phyloP scores from a whole-genome alignment of 768 basidiomycete species.

The Russula griseocarnosa region DNA sequence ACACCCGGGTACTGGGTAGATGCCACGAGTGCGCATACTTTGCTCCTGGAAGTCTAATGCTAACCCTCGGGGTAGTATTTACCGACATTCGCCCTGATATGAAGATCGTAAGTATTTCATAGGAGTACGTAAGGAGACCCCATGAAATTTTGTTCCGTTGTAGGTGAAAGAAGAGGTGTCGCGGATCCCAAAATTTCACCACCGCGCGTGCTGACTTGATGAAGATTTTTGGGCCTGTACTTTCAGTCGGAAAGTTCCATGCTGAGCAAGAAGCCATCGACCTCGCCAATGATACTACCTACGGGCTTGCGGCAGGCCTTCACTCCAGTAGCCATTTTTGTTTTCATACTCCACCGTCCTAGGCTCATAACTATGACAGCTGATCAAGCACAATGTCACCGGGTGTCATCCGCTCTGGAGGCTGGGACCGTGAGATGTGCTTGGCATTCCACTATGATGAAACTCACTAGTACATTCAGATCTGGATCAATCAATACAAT shows the following conservation, averaged over 20 bases:
- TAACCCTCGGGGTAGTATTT: constrained; percentile 55
- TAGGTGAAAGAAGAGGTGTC: constrained; percentile 68
- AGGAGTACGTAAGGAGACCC: constrained; percentile 3
- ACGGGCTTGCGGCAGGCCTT: constrained; percentile 89
- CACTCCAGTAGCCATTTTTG: constrained; percentile 62
- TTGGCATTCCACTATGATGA: constrained; percentile 2
- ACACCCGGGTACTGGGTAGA: constrained; percentile 85
- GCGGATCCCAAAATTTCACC: neutral
- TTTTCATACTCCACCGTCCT: constrained; percentile 1
- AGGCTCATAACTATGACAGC: constrained; percentile 37
- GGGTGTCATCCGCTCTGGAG: constrained; percentile 79
- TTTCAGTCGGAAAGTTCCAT: constrained; percentile 75
- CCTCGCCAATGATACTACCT: constrained; percentile 83
- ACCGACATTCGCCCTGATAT: constrained; percentile 73
- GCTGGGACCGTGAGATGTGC: constrained; percentile 70
- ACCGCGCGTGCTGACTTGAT: neutral
- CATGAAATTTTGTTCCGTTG: neutral
- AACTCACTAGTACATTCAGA: constrained; percentile 39
- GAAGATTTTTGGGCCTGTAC: constrained; percentile 93
- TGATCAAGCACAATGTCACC: constrained; percentile 86
- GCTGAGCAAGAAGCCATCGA: constrained; percentile 83
- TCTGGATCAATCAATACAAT: constrained; percentile 93
- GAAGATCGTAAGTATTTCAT: constrained; percentile 65
- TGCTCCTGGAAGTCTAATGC: neutral
- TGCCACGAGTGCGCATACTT: constrained; percentile 66